Percentiles rank a stretch among this genome's conserved stretches.
phyloP scores from a whole-genome alignment of 352 stramenopile species.

The Phytophthora podocarpi region DNA sequence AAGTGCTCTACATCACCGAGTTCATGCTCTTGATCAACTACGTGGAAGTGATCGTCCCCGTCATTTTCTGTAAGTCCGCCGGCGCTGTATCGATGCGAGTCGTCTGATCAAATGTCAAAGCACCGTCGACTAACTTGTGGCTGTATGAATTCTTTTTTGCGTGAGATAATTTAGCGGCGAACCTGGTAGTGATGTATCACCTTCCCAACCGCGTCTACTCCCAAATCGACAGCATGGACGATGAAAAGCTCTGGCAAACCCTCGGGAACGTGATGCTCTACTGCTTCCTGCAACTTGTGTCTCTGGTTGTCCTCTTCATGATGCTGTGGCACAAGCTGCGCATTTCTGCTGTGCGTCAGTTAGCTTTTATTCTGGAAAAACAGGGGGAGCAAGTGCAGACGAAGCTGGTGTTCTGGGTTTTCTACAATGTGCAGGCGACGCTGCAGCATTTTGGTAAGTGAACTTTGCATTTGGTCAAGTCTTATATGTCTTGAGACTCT shows the following conservation, averaged over 20 bases:
- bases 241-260: constrained; percentile 10
- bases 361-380: constrained; percentile 47
- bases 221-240: constrained; percentile 28
- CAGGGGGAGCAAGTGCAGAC: constrained; percentile 37
- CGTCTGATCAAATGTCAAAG: too few species aligned
- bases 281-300: constrained; percentile 41
- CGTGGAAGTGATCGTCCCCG: constrained; percentile 42
- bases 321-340: constrained; percentile 27
- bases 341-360: constrained; percentile 30
- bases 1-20: constrained; percentile 50
- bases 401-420: constrained; percentile 50
- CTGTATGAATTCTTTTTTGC: too few species aligned
- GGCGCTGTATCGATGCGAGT: too few species aligned
- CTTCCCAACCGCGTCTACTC: constrained; percentile 36
- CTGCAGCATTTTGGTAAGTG: constrained; percentile 40
- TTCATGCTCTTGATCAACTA: constrained; percentile 53
- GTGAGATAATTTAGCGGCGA: constrained; percentile 13
- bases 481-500: too few species aligned
- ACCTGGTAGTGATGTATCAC: constrained; percentile 32
- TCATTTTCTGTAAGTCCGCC: constrained; percentile 52
- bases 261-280: constrained; percentile 45
- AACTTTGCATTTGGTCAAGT: too few species aligned
- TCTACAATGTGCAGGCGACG: constrained; percentile 37
- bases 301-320: constrained; percentile 34
- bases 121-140: neutral